Evolutionary conservation across 1,284 basidiomycete genomes (phyloP), one percentile per base, ranked within the genome.

Genomic region (Heterobasidion parviporum): DNA sequence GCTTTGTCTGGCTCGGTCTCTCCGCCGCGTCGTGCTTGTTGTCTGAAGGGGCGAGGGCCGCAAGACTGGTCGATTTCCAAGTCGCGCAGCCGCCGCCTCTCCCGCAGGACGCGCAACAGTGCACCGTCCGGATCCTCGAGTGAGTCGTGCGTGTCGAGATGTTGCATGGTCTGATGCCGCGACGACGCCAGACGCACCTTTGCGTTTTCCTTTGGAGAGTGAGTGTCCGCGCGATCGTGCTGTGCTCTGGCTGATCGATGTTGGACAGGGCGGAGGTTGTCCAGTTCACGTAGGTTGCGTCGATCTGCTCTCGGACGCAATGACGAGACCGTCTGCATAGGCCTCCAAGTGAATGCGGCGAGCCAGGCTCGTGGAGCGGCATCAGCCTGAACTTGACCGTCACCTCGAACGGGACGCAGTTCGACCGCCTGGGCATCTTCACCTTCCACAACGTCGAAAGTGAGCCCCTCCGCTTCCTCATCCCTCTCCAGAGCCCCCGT

Each of bases 381-480:
- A 75, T 89, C 47, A 85, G 80, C 15, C 71, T 89, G 46, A 89
- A 89, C 65, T 82, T 87, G 62, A 88, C 87, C 1, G 85, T 84
- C n/a, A 86, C 85, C 7, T 85, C 82, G 44, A 87, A 87, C 56
- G 87, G 87, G 47, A 89, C 85, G 8, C 88, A 90, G 65, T 91
- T 81, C 56, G 88, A 89, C 63, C 78, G 88, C 34, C 72, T 89
- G 9, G 86, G 80, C 2, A 78, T 83, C 15, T 86, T 90, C 61
- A 87, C 84, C 2, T 85, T 89, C 64, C 81, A 87, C 34, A 82
- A 87, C 61, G 83, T 85, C 7, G 87, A 89, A 67, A 87, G 87
- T 85, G 61, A 59, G 80, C 68, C 16, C 7, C 43, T 20, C 33
- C 44, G 14, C 7, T 16, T 52, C 32, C 48, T 20, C 35, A 16